Evolutionary conservation across 75 land plant species (phyloP), one percentile per base, ranked within the genome.

Genomic region (Larix kaempferi): DNA sequence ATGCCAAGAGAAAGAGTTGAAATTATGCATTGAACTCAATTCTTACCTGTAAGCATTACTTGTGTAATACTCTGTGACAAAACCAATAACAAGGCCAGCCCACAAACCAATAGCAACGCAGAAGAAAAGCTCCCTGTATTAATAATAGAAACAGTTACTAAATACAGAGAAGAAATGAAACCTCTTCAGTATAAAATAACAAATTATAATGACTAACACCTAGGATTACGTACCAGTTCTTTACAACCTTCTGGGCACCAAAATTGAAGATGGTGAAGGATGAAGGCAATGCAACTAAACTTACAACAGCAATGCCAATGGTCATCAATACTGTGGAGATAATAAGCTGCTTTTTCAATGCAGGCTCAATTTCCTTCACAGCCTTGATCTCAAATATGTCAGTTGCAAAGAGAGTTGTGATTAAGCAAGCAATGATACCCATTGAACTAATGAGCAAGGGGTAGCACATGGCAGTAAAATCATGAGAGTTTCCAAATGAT

Each of bases 241-340:
- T 83, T 33, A 91, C 94, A 82, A 65, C 77, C 77, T 89, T 89
- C 65, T 88, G 89, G n/a, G 15, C 82, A 25, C 94, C 94, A 75
- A 92, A 84, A 72, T 91, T 92, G 82, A 83, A 91, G 75, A 92
- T 90, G 56, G 90, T 88, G 90, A 92, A 92, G n/a, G 81, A 76
- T 33, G 88, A 60, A 25, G 94, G 94, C 69, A 92, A 82, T 2
- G 87, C 89, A 67, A 86, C 52, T 78, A 84, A 91, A 15, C 78
- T 82, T 56, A 93, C 83, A 74, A 85, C 71, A 57, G 85, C 88
- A 73, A 93, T 93, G 54, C 89, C 95, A 76, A 85, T 39, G 21
- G 95, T 93, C 95, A 93, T 93, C 35, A 91, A 56, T 22, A 84
- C 85, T 54, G 95, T 93, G 15, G 93, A 91, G 67, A 90, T 87